phyloP scores from a whole-genome alignment of 1,284 basidiomycete genomes.

The Irpex sp. region DNA sequence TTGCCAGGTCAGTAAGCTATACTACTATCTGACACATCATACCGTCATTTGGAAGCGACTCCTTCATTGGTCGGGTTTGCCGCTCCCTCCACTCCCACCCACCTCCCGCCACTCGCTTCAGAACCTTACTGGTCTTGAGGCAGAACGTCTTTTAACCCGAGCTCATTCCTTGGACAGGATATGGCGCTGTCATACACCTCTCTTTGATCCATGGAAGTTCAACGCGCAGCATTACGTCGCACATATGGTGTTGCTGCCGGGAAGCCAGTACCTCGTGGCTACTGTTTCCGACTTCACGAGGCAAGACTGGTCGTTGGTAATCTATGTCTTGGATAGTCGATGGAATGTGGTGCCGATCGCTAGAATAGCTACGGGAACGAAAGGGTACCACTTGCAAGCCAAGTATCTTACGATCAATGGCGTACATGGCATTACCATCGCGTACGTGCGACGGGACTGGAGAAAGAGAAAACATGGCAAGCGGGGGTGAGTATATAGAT shows the following conservation, averaged over 20 bases:
- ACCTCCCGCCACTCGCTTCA: conserved; percentile 43
- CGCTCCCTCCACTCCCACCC: conserved; percentile 59
- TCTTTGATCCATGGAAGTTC: conserved; percentile 28
- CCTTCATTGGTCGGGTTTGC: conserved; percentile 46
- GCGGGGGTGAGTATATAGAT: too few species aligned
- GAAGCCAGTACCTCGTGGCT: conserved; percentile 65
- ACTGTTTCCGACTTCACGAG: conserved; percentile 45
- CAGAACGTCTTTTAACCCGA: conserved; percentile 58
- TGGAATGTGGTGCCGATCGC: conserved; percentile 43
- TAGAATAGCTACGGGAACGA: conserved; percentile 42
- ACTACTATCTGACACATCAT: conserved; percentile 60
- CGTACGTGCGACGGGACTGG: conserved; percentile 41
- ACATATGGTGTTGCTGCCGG: conserved; percentile 61
- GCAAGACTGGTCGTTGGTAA: conserved; percentile 44
- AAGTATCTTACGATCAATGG: conserved; percentile 54
- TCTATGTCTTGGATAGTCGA: conserved; percentile 58
- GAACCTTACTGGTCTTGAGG: conserved; percentile 48
- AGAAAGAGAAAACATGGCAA: too few species aligned
- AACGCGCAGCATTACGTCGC: conserved; percentile 40
- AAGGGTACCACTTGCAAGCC: conserved; percentile 57
- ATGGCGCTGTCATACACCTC: conserved; percentile 14
- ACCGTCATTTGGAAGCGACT: conserved; percentile 68
- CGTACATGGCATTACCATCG: conserved; percentile 54
- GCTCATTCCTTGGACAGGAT: conserved; percentile 54
- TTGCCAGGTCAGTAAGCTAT: conserved; percentile 49